A percentile compares a stretch with the other conserved stretches of the same genome.
These are phyloP conservation scores for Eimeria falciformis DNA, from an alignment of 169 alveolate species.

Conservation along the genomic window DNA sequence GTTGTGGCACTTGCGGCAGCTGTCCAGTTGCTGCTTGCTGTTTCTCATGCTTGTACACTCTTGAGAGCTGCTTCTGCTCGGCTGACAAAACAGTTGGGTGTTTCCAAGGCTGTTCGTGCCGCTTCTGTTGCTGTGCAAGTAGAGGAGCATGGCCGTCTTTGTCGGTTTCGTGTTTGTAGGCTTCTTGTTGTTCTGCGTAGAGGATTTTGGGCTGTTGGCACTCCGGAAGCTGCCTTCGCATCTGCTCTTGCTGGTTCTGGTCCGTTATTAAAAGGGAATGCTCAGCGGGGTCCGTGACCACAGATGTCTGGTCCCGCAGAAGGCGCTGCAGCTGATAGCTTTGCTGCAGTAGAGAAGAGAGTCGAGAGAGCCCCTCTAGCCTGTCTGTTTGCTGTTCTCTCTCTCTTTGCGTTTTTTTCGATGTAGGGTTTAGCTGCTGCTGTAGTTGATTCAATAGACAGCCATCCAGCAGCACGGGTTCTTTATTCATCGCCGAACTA, in stretches of 20 bases:
- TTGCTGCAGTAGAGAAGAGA: slow-evolving; percentile 13
- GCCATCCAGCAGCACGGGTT: too few relatives aligned
- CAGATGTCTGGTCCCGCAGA: neutral
- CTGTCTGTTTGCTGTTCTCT: slow-evolving; percentile 63
- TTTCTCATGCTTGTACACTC: neutral
- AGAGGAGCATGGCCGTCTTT: neutral
- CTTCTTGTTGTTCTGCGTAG: neutral
- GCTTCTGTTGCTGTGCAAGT: neutral
- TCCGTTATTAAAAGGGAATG: too few relatives aligned
- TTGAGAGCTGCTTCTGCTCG: neutral
- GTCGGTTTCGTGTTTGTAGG: neutral
- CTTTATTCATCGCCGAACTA: too few relatives aligned
- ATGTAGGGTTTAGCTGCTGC: slow-evolving; percentile 7
- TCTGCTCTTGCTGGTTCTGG: too few relatives aligned
- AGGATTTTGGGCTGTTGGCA: neutral
- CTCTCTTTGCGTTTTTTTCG: neutral
- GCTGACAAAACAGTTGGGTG: too few relatives aligned
- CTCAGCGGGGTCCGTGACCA: too few relatives aligned
- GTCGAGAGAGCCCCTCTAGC: slow-evolving; percentile 44
- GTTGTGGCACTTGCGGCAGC: neutral
- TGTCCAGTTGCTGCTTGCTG: neutral
- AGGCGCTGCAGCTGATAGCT: neutral
- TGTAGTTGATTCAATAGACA: slow-evolving; percentile 42
- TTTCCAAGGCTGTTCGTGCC: neutral
- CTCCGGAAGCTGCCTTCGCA: too few relatives aligned